Evolutionary conservation across 352 stramenopile genomes (phyloP).

Genomic region (Blastocystis hominis): DNA sequence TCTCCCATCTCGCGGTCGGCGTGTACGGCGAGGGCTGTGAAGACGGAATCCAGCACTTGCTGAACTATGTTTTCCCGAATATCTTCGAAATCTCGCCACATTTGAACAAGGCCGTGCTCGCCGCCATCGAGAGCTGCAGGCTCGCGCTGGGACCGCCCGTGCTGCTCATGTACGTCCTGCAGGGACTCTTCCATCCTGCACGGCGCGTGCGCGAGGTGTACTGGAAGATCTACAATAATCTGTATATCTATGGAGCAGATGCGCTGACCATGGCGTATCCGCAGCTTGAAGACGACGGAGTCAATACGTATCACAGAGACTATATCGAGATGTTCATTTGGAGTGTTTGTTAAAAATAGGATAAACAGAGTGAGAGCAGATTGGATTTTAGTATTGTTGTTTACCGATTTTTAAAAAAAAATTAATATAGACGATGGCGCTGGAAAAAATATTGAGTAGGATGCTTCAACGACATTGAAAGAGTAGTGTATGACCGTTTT

Average conservation of each 20-base stretch:
- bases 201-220: conserved; percentile 94
- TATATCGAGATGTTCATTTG: conserved; percentile 58
- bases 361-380: not conserved
- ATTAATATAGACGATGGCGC: not conserved
- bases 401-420: not conserved
- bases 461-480: too few species aligned
- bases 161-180: conserved; percentile 89
- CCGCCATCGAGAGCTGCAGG: conserved; percentile 90
- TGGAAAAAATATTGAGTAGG: not conserved
- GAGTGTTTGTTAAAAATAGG: conserved; percentile 17
- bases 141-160: conserved; percentile 86
- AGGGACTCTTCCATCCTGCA: conserved; percentile 94
- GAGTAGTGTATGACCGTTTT: too few species aligned
- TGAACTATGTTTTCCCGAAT: conserved; percentile 99
- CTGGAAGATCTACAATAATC: conserved; percentile 99
- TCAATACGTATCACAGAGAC: conserved; percentile 50
- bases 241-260: conserved; percentile 97
- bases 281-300: conserved; percentile 79
- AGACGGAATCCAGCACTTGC: conserved; percentile 88
- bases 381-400: not conserved
- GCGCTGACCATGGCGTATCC: conserved; percentile 91
- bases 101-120: conserved; percentile 94
- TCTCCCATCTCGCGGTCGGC: conserved; percentile 92
- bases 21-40: conserved; percentile 89
- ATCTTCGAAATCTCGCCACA: conserved; percentile 96